A percentile compares a stretch with the other conserved stretches of the same genome.
Evolutionary conservation across 805 yeast genomes (phyloP).

Genomic region (Debaryomyces hansenii): DNA sequence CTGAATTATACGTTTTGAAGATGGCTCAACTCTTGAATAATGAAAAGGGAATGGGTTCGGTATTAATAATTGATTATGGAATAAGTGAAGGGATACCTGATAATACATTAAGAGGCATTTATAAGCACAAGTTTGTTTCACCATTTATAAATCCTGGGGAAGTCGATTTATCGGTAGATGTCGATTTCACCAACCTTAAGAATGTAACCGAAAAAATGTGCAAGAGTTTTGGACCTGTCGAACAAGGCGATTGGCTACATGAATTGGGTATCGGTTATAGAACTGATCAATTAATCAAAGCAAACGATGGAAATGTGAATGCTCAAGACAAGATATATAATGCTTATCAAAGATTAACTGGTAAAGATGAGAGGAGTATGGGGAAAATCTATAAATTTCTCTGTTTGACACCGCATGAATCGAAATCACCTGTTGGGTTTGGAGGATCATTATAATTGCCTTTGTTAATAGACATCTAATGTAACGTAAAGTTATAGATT

Average conservation of each 20-base stretch:
- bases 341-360: conserved; percentile 64
- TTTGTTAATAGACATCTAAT: background rate
- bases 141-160: conserved; percentile 78
- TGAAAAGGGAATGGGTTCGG: conserved; percentile 54
- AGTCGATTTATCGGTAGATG: conserved; percentile 81
- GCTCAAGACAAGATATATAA: conserved; percentile 52
- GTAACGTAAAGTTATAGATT: background rate
- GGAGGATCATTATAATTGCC: conserved; percentile 22
- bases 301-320: conserved; percentile 39
- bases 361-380: conserved; percentile 62
- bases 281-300: conserved; percentile 55
- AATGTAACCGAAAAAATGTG: conserved; percentile 11
- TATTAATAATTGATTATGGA: conserved; percentile 78
- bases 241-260: conserved; percentile 80
- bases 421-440: conserved; percentile 54
- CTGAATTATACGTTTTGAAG: conserved; percentile 56
- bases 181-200: conserved; percentile 66
- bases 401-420: conserved; percentile 53
- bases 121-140: conserved; percentile 67
- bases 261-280: conserved; percentile 74
- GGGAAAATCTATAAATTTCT: conserved; percentile 75
- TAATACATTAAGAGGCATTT: conserved; percentile 73
- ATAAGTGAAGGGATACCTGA: conserved; percentile 60
- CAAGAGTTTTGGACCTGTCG: conserved; percentile 54
- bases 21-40: conserved; percentile 49